A percentile compares a stretch with the other conserved stretches of the same genome.
Evolutionary conservation across 495 filamentous ascomycete species (phyloP).

Genomic region (Aspergillus taichungensis): DNA sequence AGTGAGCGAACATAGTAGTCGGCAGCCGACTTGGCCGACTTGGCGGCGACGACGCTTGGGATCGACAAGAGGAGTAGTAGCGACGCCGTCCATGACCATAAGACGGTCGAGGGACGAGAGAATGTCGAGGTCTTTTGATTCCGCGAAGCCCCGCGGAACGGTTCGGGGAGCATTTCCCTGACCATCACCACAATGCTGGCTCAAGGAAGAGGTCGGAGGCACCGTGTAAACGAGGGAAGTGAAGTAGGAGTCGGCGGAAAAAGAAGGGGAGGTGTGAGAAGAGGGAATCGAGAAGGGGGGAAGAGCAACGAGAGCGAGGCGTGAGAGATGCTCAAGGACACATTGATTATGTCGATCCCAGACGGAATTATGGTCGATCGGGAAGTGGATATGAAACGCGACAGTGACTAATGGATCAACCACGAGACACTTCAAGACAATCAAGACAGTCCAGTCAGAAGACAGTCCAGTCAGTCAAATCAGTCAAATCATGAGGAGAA

Average conservation of each 20-base stretch:
- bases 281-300: background rate
- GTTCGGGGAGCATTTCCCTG: constrained; percentile 13
- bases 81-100: constrained; percentile 19
- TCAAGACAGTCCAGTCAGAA: too few relatives aligned
- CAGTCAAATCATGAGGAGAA: too few relatives aligned
- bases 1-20: constrained; percentile 85
- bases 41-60: constrained; percentile 27
- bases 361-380: constrained; percentile 30
- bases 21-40: constrained; percentile 53
- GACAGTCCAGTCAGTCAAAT: too few relatives aligned
- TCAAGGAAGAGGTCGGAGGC: background rate
- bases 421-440: too few relatives aligned
- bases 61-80: constrained; percentile 17
- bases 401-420: too few relatives aligned
- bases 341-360: constrained; percentile 6
- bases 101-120: background rate
- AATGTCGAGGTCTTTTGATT: constrained; percentile 3
- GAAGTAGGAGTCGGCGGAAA: background rate
- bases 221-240: background rate
- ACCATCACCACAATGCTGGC: background rate
- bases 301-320: too few relatives aligned
- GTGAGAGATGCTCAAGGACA: constrained; percentile 3
- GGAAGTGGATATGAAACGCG: too few relatives aligned
- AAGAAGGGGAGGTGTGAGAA: background rate
- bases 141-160: constrained; percentile 9